phyloP scores from a whole-genome alignment of 2,329 filamentous ascomycete species.

The Aspergillus oerlinghausenensis region DNA sequence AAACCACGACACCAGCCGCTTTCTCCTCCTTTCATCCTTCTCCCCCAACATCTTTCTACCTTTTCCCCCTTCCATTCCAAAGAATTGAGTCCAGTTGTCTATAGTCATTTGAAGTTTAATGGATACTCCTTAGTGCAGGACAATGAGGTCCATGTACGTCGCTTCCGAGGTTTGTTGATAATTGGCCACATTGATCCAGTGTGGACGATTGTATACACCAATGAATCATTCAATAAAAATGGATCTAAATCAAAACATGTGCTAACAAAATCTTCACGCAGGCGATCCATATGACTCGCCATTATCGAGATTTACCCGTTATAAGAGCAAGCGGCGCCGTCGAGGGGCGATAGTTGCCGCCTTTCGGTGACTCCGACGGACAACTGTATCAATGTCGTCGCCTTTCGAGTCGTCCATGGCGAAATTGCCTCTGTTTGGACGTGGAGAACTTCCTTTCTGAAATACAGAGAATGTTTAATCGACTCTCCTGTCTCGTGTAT shows the following conservation, averaged over 20 bases:
- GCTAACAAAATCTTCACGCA: neutral
- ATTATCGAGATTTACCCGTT: neutral
- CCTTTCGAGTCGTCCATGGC: neutral
- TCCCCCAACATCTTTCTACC: neutral
- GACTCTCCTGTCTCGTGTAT: conserved; percentile 1
- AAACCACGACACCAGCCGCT: neutral
- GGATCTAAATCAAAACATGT: neutral
- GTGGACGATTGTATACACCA: neutral
- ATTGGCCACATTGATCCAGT: neutral
- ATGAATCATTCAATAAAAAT: neutral
- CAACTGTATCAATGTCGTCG: neutral
- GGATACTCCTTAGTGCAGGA: neutral
- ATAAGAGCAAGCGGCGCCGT: neutral
- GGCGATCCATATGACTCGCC: neutral
- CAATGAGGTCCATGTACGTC: neutral
- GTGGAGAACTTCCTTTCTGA: neutral
- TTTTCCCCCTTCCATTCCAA: neutral
- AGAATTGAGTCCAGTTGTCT: neutral
- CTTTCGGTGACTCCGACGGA: neutral
- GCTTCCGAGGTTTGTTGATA: neutral
- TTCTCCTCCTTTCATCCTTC: neutral
- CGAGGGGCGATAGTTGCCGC: neutral
- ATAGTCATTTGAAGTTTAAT: neutral
- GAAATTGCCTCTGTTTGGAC: neutral
- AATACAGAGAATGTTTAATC: conserved; percentile 1